A percentile compares a stretch with the other conserved stretches of the same genome.
Evolutionary conservation across 2,329 filamentous ascomycete species (phyloP).

Genomic region (Trichophaea hybrida): DNA sequence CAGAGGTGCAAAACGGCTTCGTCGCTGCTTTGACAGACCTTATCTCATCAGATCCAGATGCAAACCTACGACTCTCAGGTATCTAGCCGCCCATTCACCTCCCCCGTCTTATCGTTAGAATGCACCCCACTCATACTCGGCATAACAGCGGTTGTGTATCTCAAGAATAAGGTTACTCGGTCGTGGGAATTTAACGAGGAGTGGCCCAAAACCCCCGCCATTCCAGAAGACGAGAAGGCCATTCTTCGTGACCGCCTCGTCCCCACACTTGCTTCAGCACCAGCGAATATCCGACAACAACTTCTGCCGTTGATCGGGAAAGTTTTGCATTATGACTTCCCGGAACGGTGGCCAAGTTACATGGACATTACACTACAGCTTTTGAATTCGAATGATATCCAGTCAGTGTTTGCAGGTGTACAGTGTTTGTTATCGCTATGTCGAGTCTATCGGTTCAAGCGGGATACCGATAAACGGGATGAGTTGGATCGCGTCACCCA

Average conservation of each 20-base stretch:
- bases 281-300: constrained; percentile 73
- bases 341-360: constrained; percentile 83
- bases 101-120: background rate
- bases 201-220: constrained; percentile 54
- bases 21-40: constrained; percentile 82
- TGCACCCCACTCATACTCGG: too few relatives aligned
- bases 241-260: constrained; percentile 78
- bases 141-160: constrained; percentile 71
- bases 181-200: constrained; percentile 75
- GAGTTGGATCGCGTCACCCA: constrained; percentile 94
- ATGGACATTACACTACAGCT: constrained; percentile 84
- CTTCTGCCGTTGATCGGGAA: constrained; percentile 89
- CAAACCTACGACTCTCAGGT: constrained; percentile 77
- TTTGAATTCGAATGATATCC: constrained; percentile 70
- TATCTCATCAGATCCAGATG: constrained; percentile 73
- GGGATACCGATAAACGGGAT: constrained; percentile 57
- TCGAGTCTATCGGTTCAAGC: constrained; percentile 89
- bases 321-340: constrained; percentile 91
- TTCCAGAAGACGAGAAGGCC: constrained; percentile 78
- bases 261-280: constrained; percentile 69
- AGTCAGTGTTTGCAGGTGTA: constrained; percentile 79
- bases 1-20: constrained; percentile 81
- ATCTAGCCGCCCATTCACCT: constrained; percentile 31
- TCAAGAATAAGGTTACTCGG: constrained; percentile 92
- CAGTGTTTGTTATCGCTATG: constrained; percentile 92